Evolutionary conservation across 768 basidiomycete genomes (phyloP).

Genomic region (Russula sp.): DNA sequence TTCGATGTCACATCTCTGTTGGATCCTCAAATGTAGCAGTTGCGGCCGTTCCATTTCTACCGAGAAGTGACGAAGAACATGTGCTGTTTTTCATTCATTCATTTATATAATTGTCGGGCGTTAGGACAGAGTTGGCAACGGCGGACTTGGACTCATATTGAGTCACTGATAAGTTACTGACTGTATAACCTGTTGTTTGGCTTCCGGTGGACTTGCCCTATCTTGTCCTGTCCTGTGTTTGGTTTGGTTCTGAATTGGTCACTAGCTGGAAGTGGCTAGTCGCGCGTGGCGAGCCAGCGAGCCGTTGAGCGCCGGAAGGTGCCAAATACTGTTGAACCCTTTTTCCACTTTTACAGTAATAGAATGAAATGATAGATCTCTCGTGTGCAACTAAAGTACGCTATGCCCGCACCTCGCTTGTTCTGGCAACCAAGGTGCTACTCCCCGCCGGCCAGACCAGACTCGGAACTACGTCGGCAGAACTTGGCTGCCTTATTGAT

Average conservation of each 20-base stretch:
- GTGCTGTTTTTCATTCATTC: neutral
- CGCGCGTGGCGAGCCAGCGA: neutral
- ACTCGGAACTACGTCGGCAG: too few species aligned
- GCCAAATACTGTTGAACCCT: neutral
- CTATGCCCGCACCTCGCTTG: neutral
- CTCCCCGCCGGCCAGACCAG: neutral
- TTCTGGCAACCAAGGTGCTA: neutral
- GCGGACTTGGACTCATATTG: neutral
- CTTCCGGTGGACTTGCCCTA: neutral
- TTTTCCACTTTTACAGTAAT: slow-evolving; percentile 12
- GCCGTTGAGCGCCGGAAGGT: neutral
- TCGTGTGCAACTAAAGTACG: neutral
- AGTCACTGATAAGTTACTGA: slow-evolving; percentile 7
- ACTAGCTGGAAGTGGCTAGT: slow-evolving; percentile 12
- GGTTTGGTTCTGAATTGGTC: slow-evolving; percentile 1
- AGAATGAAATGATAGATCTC: slow-evolving; percentile 11
- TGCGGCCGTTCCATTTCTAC: neutral
- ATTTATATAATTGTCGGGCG: neutral
- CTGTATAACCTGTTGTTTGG: neutral
- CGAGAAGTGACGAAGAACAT: neutral
- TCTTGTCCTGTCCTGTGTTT: neutral
- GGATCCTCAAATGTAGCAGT: neutral
- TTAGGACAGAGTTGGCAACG: neutral
- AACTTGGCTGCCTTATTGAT: neutral
- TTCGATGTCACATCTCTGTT: slow-evolving; percentile 1